Conservation (phyloP, 192 early-diverging fungal genomes). For the Linnemannia exigua region DNA sequence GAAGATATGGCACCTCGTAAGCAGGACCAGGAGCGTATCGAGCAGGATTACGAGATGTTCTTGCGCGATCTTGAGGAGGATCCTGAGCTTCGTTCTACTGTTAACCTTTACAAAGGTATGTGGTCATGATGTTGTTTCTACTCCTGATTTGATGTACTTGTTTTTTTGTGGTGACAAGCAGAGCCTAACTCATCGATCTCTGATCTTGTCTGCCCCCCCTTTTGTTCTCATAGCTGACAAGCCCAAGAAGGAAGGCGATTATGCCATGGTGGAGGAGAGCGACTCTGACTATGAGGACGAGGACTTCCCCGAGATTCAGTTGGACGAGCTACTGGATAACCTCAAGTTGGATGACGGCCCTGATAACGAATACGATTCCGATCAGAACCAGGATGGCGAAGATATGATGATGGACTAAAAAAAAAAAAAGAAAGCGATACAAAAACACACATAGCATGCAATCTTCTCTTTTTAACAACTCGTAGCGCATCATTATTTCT, state of each 20-base stretch:
- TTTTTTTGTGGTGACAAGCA: constrained; percentile 12
- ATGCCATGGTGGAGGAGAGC: constrained; percentile 59
- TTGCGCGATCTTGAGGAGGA: constrained; percentile 99
- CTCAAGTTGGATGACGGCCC: constrained; percentile 80
- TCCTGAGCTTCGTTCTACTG: constrained; percentile 92
- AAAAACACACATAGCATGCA: background rate
- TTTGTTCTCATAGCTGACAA: constrained; percentile 38
- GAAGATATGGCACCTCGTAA: constrained; percentile 87
- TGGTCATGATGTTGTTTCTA: constrained; percentile 17
- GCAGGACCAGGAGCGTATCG: constrained; percentile 81
- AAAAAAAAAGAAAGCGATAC: background rate
- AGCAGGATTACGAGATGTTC: constrained; percentile 95
- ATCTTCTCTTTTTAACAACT: background rate
- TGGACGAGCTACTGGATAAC: constrained; percentile 96
- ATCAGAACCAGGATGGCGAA: constrained; percentile 25
- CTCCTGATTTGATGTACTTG: background rate
- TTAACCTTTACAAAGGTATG: constrained; percentile 92
- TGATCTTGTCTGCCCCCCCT: no score
- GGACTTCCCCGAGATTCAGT: constrained; percentile 93
- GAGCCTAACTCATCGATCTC: background rate
- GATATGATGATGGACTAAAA: constrained; percentile 56
- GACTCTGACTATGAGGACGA: constrained; percentile 83
- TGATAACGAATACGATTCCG: constrained; percentile 32
- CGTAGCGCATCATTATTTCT: background rate
- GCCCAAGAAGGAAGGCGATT: constrained; percentile 47